These are phyloP conservation scores for Forsythia viridissima DNA, from an alignment of 257 asterid genomes.

Conservation along the genomic window DNA sequence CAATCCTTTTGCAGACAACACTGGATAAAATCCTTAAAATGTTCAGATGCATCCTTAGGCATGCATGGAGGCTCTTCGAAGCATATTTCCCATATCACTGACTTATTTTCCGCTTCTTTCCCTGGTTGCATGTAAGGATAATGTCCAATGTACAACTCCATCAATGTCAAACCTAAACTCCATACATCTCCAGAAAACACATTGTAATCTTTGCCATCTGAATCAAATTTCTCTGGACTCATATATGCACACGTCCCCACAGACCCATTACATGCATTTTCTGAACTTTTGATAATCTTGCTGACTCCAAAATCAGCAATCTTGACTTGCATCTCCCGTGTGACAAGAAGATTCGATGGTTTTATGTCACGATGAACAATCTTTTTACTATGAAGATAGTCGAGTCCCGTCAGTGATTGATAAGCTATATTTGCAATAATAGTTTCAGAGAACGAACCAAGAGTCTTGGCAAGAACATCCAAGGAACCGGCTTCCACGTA, in stretches of 20 bases:
- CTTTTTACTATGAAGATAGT: neutral
- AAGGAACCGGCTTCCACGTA: neutral
- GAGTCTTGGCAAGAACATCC: neutral
- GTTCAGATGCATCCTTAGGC: neutral
- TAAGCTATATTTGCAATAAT: neutral
- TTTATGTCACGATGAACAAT: neutral
- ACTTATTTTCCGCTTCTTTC: neutral
- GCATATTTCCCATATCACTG: neutral
- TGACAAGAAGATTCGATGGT: neutral
- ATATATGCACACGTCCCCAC: neutral
- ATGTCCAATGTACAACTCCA: slow-evolving; percentile 2
- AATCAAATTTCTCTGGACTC: neutral
- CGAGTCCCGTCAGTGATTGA: neutral
- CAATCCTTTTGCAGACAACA: slow-evolving; percentile 4
- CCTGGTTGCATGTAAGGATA: neutral
- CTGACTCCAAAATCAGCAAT: neutral
- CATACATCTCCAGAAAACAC: neutral
- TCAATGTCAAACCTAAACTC: neutral
- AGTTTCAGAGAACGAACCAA: neutral
- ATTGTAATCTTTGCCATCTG: neutral
- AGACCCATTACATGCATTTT: neutral
- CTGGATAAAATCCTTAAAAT: neutral
- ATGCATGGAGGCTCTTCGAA: neutral
- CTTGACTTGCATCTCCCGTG: neutral
- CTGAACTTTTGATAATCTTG: neutral